These are phyloP conservation scores for Westerdykella ornata DNA, from an alignment of 2,329 filamentous ascomycete species.

Conservation along the genomic window DNA sequence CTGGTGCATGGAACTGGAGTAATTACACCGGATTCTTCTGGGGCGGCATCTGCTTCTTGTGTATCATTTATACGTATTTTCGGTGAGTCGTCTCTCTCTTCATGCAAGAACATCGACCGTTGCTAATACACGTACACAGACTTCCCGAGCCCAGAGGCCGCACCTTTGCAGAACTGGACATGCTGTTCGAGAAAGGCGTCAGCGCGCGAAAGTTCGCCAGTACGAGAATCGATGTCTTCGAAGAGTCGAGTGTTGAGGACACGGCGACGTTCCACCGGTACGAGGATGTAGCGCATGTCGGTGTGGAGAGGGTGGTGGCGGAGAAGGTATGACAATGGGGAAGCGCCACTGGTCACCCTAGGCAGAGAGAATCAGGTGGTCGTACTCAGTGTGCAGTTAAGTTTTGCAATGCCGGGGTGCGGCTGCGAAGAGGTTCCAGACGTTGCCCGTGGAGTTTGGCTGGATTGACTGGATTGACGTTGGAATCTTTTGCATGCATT, in stretches of 20 bases:
- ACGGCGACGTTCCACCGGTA: conserved; percentile 29
- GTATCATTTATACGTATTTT: conserved; percentile 76
- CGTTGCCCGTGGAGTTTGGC: no score
- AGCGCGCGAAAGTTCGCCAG: conserved; percentile 65
- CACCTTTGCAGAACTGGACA: conserved; percentile 78
- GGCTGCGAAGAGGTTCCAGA: no score
- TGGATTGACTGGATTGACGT: no score
- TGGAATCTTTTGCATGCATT: no score
- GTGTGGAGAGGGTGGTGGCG: background rate
- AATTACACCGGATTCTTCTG: conserved; percentile 88
- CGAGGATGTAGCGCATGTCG: conserved; percentile 19
- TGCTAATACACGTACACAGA: background rate
- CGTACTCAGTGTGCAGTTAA: no score
- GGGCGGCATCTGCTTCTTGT: conserved; percentile 72
- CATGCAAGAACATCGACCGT: background rate
- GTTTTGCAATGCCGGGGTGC: no score
- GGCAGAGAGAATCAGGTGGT: no score
- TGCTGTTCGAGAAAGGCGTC: conserved; percentile 70
- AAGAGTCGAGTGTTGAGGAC: conserved; percentile 19
- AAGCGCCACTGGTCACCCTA: background rate
- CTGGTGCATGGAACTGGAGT: conserved; percentile 76
- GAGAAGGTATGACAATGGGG: background rate
- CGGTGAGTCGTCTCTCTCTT: conserved; percentile 31
- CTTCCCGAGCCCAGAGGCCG: conserved; percentile 73
- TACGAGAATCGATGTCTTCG: conserved; percentile 52